phyloP scores from a whole-genome alignment of 1,284 basidiomycete genomes.

The Calocybe gambosa region DNA sequence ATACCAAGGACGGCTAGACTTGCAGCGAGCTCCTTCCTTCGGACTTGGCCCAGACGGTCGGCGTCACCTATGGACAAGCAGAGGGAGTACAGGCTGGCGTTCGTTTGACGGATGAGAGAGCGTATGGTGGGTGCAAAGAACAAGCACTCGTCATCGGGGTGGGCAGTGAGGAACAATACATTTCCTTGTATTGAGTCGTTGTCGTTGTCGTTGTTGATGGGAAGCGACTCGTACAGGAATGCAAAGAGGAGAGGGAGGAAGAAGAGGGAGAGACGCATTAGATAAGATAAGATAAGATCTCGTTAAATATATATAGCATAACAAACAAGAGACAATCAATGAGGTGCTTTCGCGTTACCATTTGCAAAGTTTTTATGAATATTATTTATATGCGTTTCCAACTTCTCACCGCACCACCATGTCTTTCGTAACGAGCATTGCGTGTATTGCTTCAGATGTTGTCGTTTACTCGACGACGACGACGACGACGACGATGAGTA shows the following conservation, averaged over 20 bases:
- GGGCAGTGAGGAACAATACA: conserved; percentile 74
- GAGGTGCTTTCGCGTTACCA: conserved; percentile 28
- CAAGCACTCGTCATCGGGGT: conserved; percentile 90
- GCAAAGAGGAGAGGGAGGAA: conserved; percentile 26
- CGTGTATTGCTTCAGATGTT: conserved; percentile 61
- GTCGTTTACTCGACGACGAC: conserved; percentile 55
- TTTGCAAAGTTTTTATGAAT: too few relatives aligned
- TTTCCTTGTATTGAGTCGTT: conserved; percentile 8
- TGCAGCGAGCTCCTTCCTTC: conserved; percentile 58
- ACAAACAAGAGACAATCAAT: conserved; percentile 34
- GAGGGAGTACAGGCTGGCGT: conserved; percentile 39
- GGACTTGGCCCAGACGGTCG: conserved; percentile 67
- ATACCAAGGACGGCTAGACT: conserved; percentile 76
- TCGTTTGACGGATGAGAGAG: conserved; percentile 31
- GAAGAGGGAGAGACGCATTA: conserved; percentile 20
- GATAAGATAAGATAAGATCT: conserved; percentile 5
- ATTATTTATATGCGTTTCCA: too few relatives aligned
- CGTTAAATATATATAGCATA: not conserved
- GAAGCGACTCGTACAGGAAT: conserved; percentile 22
- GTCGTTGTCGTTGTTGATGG: not conserved
- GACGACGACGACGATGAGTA: conserved; percentile 30
- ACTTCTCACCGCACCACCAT: conserved; percentile 20
- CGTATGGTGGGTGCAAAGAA: conserved; percentile 85
- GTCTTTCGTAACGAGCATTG: conserved; percentile 56
- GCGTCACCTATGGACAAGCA: conserved; percentile 72